Base-by-base conservation (phyloP, 2,329 filamentous ascomycete species). In the Corinectria fuckeliana region DNA sequence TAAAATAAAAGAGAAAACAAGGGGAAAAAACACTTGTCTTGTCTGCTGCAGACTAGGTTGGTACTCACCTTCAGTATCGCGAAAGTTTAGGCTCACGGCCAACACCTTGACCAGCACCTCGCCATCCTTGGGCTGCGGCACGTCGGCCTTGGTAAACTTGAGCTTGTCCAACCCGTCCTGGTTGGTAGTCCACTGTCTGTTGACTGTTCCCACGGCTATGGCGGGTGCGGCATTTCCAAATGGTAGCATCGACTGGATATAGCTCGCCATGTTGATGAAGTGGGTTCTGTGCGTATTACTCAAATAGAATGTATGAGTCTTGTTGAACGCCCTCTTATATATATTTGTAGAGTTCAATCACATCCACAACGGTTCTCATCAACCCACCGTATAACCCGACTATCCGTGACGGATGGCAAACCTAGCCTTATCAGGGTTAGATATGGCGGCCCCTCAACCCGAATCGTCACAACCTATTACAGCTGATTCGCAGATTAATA, bases 111-210 rank as follows among this genome's bases (percentile, higher is more conserved):
- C 81, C 4, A 84, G 73, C 5, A 82, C 82, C 69, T 89, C 85
- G 1, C 80, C 79, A 2, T 80, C 74, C 16, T 79, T 78, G 0
- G 83, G 81, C 1, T 69, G 63, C 0, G 83, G 83, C 58, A 85
- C 74, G 2, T 81, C 72, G 4, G 70, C 78, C 32, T 81, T 77
- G 1, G 72, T 71, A 23, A 80, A 70, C 48, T 73, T 70, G 25
- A 88, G 77, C 60, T 84, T 82, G 49, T 85, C 82, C 20, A 88
- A 68, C 9, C 85, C 85, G 67, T 85, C 77, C 65, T 86, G 81
- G 39, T 74, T 74, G 2, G 83, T 85, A 14, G 80, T 75, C 86
- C 85, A 88, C 73, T 85, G 81, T 70, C 78, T 72, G 50, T 69
- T 75, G n/a, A 60, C 69, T n/a, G 74, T 61, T 2, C 66, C 61